Base-by-base conservation (phyloP, 2,329 filamentous ascomycete species). In the Fusarium mundagurra region DNA sequence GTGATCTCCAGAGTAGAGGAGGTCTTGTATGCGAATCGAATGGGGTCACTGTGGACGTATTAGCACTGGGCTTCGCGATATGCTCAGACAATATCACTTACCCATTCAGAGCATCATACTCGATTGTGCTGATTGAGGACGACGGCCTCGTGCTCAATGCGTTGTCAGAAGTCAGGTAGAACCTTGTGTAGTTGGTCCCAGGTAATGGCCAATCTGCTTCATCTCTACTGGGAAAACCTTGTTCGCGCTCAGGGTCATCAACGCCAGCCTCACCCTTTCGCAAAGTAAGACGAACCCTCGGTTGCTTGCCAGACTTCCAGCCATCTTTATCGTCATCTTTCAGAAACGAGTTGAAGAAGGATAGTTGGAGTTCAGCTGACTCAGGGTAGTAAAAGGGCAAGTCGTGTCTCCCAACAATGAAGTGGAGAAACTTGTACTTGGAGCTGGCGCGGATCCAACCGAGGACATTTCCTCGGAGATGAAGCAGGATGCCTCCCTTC, bases 381-480 rank as follows among this genome's bases (percentile, higher is more conserved):
- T 93, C 89, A 2, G 87, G 80, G 79, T 93, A 93, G 81, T 93
- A 94, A 80, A 94, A 93, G 0, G 92, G 92, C 8, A 93, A 83
- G 76, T 94, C 92, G 71, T 94, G 92, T 0, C 92, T 86, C 8
- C 92, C 92, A 1, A 88, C 90, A 77, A 93, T 91, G 80, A 93
- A 90, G 22, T 91, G 87, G 2, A 94, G 84, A 72, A 91, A 94
- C 79, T 93, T 94, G 67, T 90, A 83, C 68, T 90, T 84, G 1
- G 91, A 93, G 2, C 91, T 90, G 0, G 91, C 91, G 50, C 90
- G 85, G 3, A 83, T 82, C 67, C 87, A 94, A 0, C 92, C 92
- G 76, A 92, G 86, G 17, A 93, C 85, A 71, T 94, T 94, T 7
- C 92, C 92, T n/a, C 92, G 85, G 14, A 93, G 85, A 71, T 93